Base-by-base conservation (phyloP, 2,329 filamentous ascomycete species). In the Parascedosporium putredinis region DNA sequence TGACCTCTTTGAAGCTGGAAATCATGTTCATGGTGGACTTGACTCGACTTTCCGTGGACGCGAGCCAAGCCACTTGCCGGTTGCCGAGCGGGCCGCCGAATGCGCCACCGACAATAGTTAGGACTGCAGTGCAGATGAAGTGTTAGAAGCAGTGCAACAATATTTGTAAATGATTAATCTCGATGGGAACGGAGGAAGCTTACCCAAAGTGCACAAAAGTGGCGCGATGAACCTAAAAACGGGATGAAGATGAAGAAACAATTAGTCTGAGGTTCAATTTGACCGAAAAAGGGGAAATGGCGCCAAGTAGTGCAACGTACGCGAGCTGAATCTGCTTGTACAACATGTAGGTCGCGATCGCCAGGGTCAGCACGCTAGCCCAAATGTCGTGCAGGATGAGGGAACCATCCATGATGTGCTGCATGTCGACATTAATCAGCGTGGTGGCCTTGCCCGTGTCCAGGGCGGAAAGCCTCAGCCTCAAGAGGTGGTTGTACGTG, bases 1-100 rank as follows among this genome's bases (percentile, higher is more conserved):
- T 43, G 8, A 43, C 40, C 40, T 43, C 40, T 23, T 43, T 43
- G 40, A 43, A 43, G 40, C 40, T 43, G 16, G 40, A 43, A 12
- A 43, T 43, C 40, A 43, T 43, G 40, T 23, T 43, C 40, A 43
- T 43, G 16, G 40, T 43, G 12, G 40, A 4, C 22, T 43, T 43
- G n/a, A 43, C 40, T 7, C 40, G 40, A 14, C 40, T 43, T 20
- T 43, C 40, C 10, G 40, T 43, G 14, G 40, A 10, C 5, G 40
- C 20, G 20, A 43, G 40, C 40, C 40, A 43, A 6, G 40, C 9
- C 5, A 43, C 18, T 22, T 43, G 40, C 5, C 40, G 40, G n/a
- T 9, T 9, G 5, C 40, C 18, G 5, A 43, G 9, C 6, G 40
- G 18, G 9, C 40, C 40, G 40, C 40, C 40, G 20, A 43, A 43